phyloP scores from a whole-genome alignment of 2,329 filamentous ascomycete genomes.

The Talaromyces pinophilus region DNA sequence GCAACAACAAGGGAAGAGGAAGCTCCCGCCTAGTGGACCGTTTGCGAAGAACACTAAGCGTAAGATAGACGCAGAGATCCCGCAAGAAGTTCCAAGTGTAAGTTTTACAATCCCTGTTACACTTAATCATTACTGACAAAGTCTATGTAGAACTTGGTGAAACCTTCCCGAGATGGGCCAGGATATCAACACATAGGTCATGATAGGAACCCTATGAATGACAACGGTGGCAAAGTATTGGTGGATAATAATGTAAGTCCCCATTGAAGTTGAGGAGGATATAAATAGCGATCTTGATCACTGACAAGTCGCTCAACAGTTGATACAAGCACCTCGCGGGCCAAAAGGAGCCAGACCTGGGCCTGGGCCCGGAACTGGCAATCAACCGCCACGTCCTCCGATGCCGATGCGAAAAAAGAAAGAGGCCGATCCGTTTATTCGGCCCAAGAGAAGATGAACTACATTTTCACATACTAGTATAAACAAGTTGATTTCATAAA shows the following conservation, averaged over 20 bases:
- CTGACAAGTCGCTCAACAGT: constrained; percentile 8
- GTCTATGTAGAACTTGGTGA: constrained; percentile 39
- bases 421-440: constrained; percentile 44
- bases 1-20: constrained; percentile 31
- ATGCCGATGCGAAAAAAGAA: constrained; percentile 43
- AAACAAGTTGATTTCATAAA: background rate
- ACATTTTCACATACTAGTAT: background rate
- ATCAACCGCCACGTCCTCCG: constrained; percentile 31
- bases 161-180: constrained; percentile 42
- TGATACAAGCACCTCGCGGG: constrained; percentile 24
- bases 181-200: constrained; percentile 32
- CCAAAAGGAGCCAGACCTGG: constrained; percentile 20
- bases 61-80: constrained; percentile 28
- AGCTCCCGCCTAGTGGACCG: constrained; percentile 29
- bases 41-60: constrained; percentile 28
- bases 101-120: background rate
- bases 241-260: constrained; percentile 14
- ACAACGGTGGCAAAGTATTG: background rate
- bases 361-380: background rate
- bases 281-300: background rate
- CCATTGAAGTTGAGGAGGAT: background rate
- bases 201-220: constrained; percentile 22
- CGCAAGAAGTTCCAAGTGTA: constrained; percentile 27
- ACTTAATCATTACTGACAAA: constrained; percentile 5
- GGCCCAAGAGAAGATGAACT: constrained; percentile 39